A percentile compares a stretch with the other conserved stretches of the same genome.
These are phyloP conservation scores for Neurospora crassa DNA, from an alignment of 2,329 filamentous ascomycete genomes.

Conservation along the genomic window DNA sequence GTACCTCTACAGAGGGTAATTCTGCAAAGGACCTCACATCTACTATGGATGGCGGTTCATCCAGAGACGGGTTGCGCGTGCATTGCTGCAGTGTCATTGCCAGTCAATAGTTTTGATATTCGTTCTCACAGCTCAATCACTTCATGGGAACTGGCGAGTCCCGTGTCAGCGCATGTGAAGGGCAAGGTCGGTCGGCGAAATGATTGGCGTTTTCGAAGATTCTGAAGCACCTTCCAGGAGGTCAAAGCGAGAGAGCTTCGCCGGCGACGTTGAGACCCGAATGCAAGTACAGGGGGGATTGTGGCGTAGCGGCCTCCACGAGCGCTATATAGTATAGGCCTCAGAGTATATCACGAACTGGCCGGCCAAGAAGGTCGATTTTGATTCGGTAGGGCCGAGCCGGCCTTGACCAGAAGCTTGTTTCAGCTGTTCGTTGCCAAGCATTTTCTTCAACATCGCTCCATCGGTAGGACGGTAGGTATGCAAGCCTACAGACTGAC, in stretches of 20 bases:
- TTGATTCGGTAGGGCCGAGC: background rate
- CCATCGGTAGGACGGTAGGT: background rate
- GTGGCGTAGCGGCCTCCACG: background rate
- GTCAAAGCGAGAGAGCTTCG: constrained; percentile 15
- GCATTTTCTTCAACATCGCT: background rate
- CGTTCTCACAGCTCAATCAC: background rate
- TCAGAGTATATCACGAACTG: background rate
- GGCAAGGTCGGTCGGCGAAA: background rate
- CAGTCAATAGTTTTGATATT: background rate
- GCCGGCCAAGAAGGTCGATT: background rate
- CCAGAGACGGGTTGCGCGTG: background rate
- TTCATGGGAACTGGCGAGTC: background rate
- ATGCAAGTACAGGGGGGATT: background rate
- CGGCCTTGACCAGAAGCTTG: background rate
- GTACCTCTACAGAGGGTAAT: background rate
- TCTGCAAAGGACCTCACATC: background rate
- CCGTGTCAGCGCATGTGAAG: background rate
- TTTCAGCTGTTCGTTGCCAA: background rate
- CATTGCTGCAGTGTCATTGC: background rate
- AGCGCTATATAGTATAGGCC: background rate
- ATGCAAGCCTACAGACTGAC: background rate
- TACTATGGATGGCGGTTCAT: background rate
- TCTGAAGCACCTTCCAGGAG: constrained; percentile 19
- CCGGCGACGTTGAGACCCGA: background rate
- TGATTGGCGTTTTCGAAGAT: constrained; percentile 18